phyloP scores from a whole-genome alignment of 768 basidiomycete species.

The Termitomyces sp. region DNA sequence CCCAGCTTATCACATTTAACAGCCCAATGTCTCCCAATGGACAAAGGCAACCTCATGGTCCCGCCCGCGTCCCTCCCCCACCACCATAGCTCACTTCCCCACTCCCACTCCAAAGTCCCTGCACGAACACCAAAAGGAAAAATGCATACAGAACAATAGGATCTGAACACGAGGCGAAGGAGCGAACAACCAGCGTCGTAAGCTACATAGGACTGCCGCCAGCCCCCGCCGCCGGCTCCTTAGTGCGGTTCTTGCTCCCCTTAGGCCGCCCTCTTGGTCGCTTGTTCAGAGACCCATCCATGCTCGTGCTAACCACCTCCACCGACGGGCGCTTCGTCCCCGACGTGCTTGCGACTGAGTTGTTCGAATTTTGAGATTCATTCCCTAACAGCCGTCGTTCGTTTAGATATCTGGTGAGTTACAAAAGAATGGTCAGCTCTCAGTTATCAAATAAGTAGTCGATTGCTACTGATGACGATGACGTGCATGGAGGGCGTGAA shows the following conservation, averaged over 20 bases:
- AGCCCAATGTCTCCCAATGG: not conserved
- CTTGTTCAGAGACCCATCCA: slow-evolving; percentile 36
- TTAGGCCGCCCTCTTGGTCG: slow-evolving; percentile 66
- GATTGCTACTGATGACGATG: not conserved
- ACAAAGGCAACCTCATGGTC: not conserved
- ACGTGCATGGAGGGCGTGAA: not conserved
- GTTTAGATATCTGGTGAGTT: slow-evolving; percentile 49
- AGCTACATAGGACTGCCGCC: slow-evolving; percentile 12
- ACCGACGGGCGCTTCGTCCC: slow-evolving; percentile 29
- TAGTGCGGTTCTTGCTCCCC: slow-evolving; percentile 60
- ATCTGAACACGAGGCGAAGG: not conserved
- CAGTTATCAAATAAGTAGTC: not conserved
- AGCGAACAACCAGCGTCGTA: not conserved
- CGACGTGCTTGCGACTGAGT: slow-evolving; percentile 9
- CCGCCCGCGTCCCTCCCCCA: not conserved
- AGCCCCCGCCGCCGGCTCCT: slow-evolving; percentile 11
- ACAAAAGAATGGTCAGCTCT: not conserved
- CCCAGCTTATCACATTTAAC: not conserved
- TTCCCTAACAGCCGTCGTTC: slow-evolving; percentile 60
- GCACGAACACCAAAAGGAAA: not conserved
- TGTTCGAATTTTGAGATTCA: slow-evolving; percentile 24
- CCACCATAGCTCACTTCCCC: not conserved
- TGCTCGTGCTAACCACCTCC: slow-evolving; percentile 13
- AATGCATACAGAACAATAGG: not conserved
- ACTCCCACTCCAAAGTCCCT: not conserved